Evolutionary conservation across 169 alveolate species (phyloP), one percentile per base, ranked within the genome.

Genomic region (Plasmodium gallinaceum): DNA sequence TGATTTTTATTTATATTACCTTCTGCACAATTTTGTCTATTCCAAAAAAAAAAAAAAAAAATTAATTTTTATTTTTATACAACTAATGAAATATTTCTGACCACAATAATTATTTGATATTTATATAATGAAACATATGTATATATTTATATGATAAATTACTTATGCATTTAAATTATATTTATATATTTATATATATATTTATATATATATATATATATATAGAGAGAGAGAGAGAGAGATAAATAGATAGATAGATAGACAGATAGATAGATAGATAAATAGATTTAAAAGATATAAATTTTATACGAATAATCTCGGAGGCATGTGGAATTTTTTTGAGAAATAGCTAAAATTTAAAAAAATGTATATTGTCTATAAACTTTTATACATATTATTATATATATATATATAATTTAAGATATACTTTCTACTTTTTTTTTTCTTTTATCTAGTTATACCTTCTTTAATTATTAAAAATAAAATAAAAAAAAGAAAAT

Each of bases 11-110:
- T 61, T 68, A 20, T 8, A 16, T n/a, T 83, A 83, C 91, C 91
- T 61, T 83, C 91, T 68, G 91, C 91, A 61, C 91, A 83, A 16
- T 70, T 60, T 42, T 60, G 71, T 32, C 91, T 83, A 66, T 20
- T 12, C 16, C 65, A 46, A 42, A 83, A 54, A 42, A 37, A 43
- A 68, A 68, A 61, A n/a, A 42, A 83, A 54, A 42, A 37, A 43
- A 68, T 52, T 42, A n/a, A 4, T 6, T 45, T 24, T 43, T 20
- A 5, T 26, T 18, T 26, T 18, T 32, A 32, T 37, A 22, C 10
- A 18, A 2, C 4, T 54, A 16, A 54, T 16, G 32, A 54, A 54
- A 54, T 54, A 54, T 54, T 54, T 12, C 64, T 54, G 64, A 22
- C 14, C 16, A 22, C 22, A n/a, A 16, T 54, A 54, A 54, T 54